A percentile compares a stretch with the other conserved stretches of the same genome.
Evolutionary conservation across 257 asterid species (phyloP).

Genomic region (Solanum pinnatisectum): DNA sequence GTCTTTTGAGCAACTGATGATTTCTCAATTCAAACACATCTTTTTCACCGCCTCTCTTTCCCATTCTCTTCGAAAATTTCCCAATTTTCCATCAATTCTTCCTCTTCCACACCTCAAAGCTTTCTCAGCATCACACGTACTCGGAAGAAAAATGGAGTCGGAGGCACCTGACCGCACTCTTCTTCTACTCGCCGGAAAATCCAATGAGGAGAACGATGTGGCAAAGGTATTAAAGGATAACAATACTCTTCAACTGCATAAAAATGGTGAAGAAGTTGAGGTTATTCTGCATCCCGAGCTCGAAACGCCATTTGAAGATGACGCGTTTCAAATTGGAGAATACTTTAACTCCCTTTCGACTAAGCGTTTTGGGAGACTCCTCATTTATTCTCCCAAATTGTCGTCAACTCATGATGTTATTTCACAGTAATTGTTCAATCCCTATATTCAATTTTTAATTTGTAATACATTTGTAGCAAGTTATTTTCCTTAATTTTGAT

Average conservation of each 20-base stretch:
- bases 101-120: background rate
- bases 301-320: slow-evolving; percentile 12
- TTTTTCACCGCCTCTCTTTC: background rate
- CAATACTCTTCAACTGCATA: slow-evolving; percentile 40
- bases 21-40: background rate
- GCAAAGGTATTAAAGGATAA: slow-evolving; percentile 45
- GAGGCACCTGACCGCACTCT: slow-evolving; percentile 18
- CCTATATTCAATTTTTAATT: background rate
- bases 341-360: slow-evolving; percentile 49
- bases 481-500: background rate
- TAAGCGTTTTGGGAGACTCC: slow-evolving; percentile 51
- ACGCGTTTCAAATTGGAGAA: slow-evolving; percentile 30
- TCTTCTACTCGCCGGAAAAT: slow-evolving; percentile 62
- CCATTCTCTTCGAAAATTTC: background rate
- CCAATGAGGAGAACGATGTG: slow-evolving; percentile 39
- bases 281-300: slow-evolving; percentile 38
- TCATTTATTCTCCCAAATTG: slow-evolving; percentile 63
- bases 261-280: slow-evolving; percentile 22
- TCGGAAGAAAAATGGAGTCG: slow-evolving; percentile 34
- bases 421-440: slow-evolving; percentile 32
- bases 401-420: slow-evolving; percentile 80
- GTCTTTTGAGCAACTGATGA: background rate
- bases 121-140: background rate
- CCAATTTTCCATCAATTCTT: background rate
- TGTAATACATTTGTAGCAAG: background rate